A percentile compares a stretch with the other conserved stretches of the same genome.
Conservation (phyloP, 345 rosid genomes). For the Populus davidiana region DNA sequence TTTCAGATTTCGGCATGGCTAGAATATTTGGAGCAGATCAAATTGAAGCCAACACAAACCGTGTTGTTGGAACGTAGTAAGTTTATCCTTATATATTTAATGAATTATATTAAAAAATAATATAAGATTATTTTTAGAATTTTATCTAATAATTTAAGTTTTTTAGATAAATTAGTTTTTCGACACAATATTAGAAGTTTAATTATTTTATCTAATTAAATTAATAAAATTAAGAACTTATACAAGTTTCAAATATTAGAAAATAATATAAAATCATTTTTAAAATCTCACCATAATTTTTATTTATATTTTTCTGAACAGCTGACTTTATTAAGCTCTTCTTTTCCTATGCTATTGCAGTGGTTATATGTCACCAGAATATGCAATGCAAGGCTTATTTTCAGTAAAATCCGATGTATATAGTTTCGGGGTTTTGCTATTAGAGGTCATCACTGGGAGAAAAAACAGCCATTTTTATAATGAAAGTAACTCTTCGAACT, state of each 20-base stretch:
- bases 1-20: slow-evolving; percentile 37
- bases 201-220: too few relatives aligned
- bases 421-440: slow-evolving; percentile 25
- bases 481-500: slow-evolving; percentile 19
- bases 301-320: too few relatives aligned
- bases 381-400: slow-evolving; percentile 31
- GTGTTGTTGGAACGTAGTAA: slow-evolving; percentile 33
- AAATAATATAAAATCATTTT: too few relatives aligned
- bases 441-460: slow-evolving; percentile 11
- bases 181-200: too few relatives aligned
- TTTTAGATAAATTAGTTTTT: too few relatives aligned
- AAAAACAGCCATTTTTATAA: slow-evolving; percentile 25
- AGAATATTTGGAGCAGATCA: slow-evolving; percentile 22
- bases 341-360: neutral
- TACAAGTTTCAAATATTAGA: too few relatives aligned
- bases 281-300: too few relatives aligned
- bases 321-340: neutral
- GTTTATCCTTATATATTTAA: neutral
- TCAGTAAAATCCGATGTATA: slow-evolving; percentile 11
- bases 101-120: too few relatives aligned
- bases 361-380: slow-evolving; percentile 39
- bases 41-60: slow-evolving; percentile 26
- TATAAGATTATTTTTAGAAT: too few relatives aligned
- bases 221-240: too few relatives aligned
- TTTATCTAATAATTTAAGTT: too few relatives aligned